Conservation (phyloP, 495 filamentous ascomycete genomes). For the Eremomyces bilateralis region DNA sequence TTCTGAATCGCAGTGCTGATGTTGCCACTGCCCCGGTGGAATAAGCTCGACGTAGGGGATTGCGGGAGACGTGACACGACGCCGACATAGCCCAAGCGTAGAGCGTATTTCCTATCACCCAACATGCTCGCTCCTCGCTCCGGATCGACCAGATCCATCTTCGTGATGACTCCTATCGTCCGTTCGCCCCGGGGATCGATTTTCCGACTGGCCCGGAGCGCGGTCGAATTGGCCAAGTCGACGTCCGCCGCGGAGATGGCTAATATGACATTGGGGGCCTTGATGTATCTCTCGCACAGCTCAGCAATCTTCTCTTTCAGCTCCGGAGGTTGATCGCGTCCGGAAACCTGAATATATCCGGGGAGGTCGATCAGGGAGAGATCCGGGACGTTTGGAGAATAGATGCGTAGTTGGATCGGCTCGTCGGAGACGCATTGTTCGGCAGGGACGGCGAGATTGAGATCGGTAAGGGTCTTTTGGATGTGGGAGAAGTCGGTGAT, state of each 20-base stretch:
- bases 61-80: slow-evolving; percentile 65
- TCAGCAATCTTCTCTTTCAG: slow-evolving; percentile 91
- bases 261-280: slow-evolving; percentile 84
- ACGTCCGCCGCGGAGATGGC: slow-evolving; percentile 96
- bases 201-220: slow-evolving; percentile 68
- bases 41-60: slow-evolving; percentile 35
- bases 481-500: slow-evolving; percentile 86
- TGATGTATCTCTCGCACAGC: slow-evolving; percentile 96
- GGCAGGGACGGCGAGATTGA: slow-evolving; percentile 82
- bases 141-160: slow-evolving; percentile 94
- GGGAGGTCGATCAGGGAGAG: slow-evolving; percentile 92
- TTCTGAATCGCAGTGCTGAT: slow-evolving; percentile 61
- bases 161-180: slow-evolving; percentile 95
- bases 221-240: slow-evolving; percentile 89
- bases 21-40: slow-evolving; percentile 64
- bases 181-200: slow-evolving; percentile 89
- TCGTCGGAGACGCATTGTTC: slow-evolving; percentile 86
- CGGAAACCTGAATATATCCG: slow-evolving; percentile 90
- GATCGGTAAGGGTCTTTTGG: slow-evolving; percentile 79
- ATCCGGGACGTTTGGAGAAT: slow-evolving; percentile 87
- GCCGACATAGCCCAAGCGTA: slow-evolving; percentile 90
- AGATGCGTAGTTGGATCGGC: slow-evolving; percentile 85
- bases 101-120: slow-evolving; percentile 75
- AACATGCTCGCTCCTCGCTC: slow-evolving; percentile 56
- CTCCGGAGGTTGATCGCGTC: slow-evolving; percentile 72